A percentile compares a stretch with the other conserved stretches of the same genome.
phyloP scores from a whole-genome alignment of 2,329 filamentous ascomycete species.

The Huntiella omanensis region DNA sequence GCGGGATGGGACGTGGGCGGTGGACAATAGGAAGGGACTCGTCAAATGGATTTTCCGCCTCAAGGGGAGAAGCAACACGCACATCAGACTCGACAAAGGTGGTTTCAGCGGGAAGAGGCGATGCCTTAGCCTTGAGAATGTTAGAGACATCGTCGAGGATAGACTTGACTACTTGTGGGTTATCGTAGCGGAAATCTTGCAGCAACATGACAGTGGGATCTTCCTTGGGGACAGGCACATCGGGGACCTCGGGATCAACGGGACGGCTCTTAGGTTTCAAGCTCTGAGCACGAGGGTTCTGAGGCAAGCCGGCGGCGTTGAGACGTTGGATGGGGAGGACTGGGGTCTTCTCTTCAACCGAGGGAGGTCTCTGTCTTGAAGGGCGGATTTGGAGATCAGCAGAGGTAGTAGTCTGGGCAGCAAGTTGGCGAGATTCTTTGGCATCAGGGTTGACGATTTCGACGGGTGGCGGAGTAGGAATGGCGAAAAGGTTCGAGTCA shows the following conservation, averaged over 20 bases:
- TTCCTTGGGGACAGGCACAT: conserved; percentile 15
- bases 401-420: conserved; percentile 18
- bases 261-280: conserved; percentile 14
- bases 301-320: conserved; percentile 28
- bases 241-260: conserved; percentile 1
- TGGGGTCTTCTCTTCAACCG: conserved; percentile 14
- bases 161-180: conserved; percentile 28
- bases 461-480: neutral
- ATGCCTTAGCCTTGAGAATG: conserved; percentile 13
- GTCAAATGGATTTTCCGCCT: neutral
- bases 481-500: conserved; percentile 1
- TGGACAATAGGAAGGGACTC: conserved; percentile 25
- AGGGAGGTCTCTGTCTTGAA: conserved; percentile 16
- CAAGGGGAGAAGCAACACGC: neutral
- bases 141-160: conserved; percentile 28
- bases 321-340: conserved; percentile 24
- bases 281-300: conserved; percentile 25
- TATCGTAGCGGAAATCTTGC: conserved; percentile 35
- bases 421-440: conserved; percentile 11
- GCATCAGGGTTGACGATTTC: neutral
- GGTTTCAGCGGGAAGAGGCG: neutral
- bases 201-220: conserved; percentile 34
- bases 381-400: conserved; percentile 18
- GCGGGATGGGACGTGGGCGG: conserved; percentile 36
- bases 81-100: neutral